Percentiles rank a stretch among this genome's conserved stretches.
phyloP scores from a whole-genome alignment of 805 yeast genomes.

The Lipomyces mesembrius region DNA sequence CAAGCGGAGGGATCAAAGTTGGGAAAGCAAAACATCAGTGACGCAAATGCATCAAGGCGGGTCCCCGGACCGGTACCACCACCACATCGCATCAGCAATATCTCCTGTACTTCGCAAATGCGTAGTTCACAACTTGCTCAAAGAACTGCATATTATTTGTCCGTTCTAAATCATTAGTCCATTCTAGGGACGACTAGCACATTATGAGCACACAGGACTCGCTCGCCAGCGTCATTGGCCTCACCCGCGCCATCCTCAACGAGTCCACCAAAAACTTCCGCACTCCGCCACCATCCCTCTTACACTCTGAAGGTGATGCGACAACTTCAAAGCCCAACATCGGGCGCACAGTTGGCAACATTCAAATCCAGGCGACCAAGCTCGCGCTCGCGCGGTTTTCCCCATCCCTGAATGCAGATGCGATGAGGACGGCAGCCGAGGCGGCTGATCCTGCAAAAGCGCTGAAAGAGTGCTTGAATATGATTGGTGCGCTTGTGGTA shows the following conservation, averaged over 20 bases:
- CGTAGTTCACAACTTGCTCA: background rate
- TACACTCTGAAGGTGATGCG: background rate
- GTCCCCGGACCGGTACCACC: too few species aligned
- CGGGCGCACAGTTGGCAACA: conserved; percentile 23
- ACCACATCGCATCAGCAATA: background rate
- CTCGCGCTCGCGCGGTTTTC: conserved; percentile 30
- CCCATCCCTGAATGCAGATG: conserved; percentile 16
- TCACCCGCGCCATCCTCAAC: conserved; percentile 5
- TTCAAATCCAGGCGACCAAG: conserved; percentile 28
- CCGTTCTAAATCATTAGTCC: background rate
- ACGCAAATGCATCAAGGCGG: too few species aligned
- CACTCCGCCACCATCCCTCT: background rate
- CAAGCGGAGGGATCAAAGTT: too few species aligned
- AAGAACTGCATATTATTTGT: background rate
- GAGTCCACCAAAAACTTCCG: background rate
- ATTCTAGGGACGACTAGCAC: background rate
- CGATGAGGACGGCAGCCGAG: conserved; percentile 4
- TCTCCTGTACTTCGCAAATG: background rate
- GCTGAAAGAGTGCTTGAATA: conserved; percentile 13
- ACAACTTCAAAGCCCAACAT: conserved; percentile 10
- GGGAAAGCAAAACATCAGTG: too few species aligned
- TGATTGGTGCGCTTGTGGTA: conserved; percentile 16
- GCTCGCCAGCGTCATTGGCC: background rate
- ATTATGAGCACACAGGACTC: background rate
- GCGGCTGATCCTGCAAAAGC: conserved; percentile 11